Conservation (phyloP, 2,329 filamentous ascomycete species). For the Dendrostoma leiphaemia region DNA sequence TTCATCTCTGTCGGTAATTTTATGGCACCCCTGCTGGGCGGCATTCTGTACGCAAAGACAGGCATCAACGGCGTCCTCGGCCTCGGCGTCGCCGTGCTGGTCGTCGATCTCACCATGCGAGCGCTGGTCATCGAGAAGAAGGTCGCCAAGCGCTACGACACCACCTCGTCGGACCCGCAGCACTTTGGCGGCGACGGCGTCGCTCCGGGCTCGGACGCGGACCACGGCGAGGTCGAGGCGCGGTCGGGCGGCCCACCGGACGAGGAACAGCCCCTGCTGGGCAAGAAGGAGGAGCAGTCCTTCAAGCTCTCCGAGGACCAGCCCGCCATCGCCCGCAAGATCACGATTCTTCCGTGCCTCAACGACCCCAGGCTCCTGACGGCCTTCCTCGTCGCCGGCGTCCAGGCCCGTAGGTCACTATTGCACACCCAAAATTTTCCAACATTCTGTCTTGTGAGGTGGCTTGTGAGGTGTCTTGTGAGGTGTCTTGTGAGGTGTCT, state of each 20-base stretch:
- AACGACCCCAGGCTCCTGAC: slow-evolving; percentile 37
- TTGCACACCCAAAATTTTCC: too few species aligned
- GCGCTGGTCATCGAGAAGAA: slow-evolving; percentile 63
- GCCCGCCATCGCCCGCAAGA: slow-evolving; percentile 33
- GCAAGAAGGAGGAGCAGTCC: slow-evolving; percentile 29
- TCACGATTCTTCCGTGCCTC: slow-evolving; percentile 47
- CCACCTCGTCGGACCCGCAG: slow-evolving; percentile 15
- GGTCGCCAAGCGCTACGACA: slow-evolving; percentile 42
- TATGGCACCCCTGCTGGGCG: slow-evolving; percentile 56
- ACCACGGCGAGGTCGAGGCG: too few species aligned
- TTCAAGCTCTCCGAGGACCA: slow-evolving; percentile 44
- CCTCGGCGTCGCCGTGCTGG: slow-evolving; percentile 51
- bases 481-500: too few species aligned
- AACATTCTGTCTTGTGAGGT: too few species aligned
- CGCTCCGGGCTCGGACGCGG: slow-evolving; percentile 12
- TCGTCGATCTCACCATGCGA: slow-evolving; percentile 58
- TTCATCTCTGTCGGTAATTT: slow-evolving; percentile 58
- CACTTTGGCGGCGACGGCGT: slow-evolving; percentile 1
- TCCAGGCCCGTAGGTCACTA: too few species aligned
- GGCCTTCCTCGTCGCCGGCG: slow-evolving; percentile 37
- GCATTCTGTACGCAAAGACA: slow-evolving; percentile 56
- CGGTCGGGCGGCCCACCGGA: too few species aligned
- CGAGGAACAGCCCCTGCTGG: slow-evolving; percentile 39
- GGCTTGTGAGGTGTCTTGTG: too few species aligned
- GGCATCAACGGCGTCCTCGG: slow-evolving; percentile 60